A percentile compares a stretch with the other conserved stretches of the same genome.
These are phyloP conservation scores for Dothideomycetes sp. DNA, from an alignment of 2,329 filamentous ascomycete genomes.

Conservation along the genomic window DNA sequence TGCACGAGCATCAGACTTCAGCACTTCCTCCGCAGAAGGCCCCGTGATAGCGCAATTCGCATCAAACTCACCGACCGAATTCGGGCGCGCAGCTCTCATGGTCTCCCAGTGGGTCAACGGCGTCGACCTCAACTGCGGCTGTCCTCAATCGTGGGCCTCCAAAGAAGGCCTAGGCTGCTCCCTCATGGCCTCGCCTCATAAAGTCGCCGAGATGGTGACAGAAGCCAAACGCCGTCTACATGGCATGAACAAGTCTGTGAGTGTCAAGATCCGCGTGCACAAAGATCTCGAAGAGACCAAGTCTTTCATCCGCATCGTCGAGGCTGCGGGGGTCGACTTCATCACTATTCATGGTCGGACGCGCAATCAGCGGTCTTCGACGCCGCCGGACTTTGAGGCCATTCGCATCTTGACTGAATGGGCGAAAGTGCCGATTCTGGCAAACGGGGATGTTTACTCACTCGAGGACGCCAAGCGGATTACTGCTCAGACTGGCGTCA, in stretches of 20 bases:
- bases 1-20: conserved; percentile 48
- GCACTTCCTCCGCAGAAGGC: conserved; percentile 40
- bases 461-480: conserved; percentile 28
- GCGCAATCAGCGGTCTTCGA: conserved; percentile 47
- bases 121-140: conserved; percentile 62
- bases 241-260: conserved; percentile 44
- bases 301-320: conserved; percentile 52
- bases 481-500: conserved; percentile 20
- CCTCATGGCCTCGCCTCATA: conserved; percentile 54
- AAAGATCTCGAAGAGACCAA: conserved; percentile 47
- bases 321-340: conserved; percentile 53
- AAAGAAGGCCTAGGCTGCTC: conserved; percentile 56
- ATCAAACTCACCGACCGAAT: conserved; percentile 48
- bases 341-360: conserved; percentile 61
- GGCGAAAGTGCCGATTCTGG: conserved; percentile 48
- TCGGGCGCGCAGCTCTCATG: conserved; percentile 51
- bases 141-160: conserved; percentile 63
- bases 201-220: conserved; percentile 55
- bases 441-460: conserved; percentile 60
- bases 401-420: conserved; percentile 45
- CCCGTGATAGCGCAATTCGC: conserved; percentile 60
- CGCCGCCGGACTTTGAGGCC: conserved; percentile 51
- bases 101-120: conserved; percentile 52
- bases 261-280: conserved; percentile 61
- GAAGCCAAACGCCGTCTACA: conserved; percentile 42